A percentile compares a stretch with the other conserved stretches of the same genome.
Conservation (phyloP, 306 rosid genomes). For the Carpinus fangiana region DNA sequence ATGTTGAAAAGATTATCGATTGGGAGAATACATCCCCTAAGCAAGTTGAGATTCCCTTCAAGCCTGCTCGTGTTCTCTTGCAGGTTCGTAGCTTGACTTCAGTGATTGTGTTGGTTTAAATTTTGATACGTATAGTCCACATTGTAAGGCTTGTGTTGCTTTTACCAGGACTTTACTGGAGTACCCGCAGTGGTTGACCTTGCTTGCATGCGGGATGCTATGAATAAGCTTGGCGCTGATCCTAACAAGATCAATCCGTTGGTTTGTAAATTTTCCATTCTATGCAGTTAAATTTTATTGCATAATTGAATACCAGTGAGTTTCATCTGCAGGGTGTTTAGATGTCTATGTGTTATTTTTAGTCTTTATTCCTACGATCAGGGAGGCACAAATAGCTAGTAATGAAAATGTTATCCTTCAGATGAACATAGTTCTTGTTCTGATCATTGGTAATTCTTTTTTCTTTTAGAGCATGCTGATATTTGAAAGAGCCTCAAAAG, state of each 20-base stretch:
- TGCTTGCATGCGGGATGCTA: constrained; percentile 19
- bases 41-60: constrained; percentile 26
- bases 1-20: constrained; percentile 20
- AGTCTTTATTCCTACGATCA: neutral
- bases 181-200: constrained; percentile 16
- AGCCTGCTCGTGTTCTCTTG: constrained; percentile 20
- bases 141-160: neutral
- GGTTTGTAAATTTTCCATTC: neutral
- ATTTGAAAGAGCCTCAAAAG: neutral
- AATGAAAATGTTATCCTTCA: neutral
- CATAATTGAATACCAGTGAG: neutral
- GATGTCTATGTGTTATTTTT: neutral
- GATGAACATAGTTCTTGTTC: neutral
- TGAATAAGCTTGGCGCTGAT: neutral
- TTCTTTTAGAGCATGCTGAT: neutral
- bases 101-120: neutral
- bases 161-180: constrained; percentile 17
- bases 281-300: neutral
- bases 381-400: neutral
- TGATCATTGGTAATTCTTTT: neutral
- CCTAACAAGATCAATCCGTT: constrained; percentile 9
- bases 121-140: neutral
- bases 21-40: constrained; percentile 20
- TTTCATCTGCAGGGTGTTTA: neutral
- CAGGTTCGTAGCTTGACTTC: constrained; percentile 2